These are phyloP conservation scores for Cyclocybe aegerita DNA, from an alignment of 768 basidiomycete genomes.

Conservation along the genomic window DNA sequence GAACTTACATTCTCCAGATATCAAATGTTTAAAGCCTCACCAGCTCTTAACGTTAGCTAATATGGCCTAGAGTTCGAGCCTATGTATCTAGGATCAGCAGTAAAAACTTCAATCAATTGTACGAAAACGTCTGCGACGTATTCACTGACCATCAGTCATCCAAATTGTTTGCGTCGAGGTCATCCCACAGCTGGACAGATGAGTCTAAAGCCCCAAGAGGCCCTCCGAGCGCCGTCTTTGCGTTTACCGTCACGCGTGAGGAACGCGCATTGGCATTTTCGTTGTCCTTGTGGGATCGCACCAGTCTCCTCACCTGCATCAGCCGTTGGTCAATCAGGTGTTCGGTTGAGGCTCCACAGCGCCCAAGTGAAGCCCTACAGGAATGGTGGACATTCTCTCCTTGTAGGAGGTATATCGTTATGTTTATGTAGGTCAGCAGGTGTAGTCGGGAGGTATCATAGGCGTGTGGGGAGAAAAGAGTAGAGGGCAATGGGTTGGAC, in stretches of 20 bases:
- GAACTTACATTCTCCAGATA: too few relatives aligned
- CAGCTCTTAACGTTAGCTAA: too few relatives aligned
- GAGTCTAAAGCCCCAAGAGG: constrained; percentile 37
- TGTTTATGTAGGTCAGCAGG: constrained; percentile 2
- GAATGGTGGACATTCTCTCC: constrained; percentile 32
- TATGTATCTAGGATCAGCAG: too few relatives aligned
- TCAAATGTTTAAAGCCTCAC: too few relatives aligned
- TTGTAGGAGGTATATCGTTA: constrained; percentile 11
- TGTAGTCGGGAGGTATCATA: constrained; percentile 9
- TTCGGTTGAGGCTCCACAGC: not conserved
- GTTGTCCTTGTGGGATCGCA: constrained; percentile 56
- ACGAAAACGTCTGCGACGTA: constrained; percentile 93
- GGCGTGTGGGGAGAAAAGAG: not conserved
- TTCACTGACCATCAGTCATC: constrained; percentile 97
- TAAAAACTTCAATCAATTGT: too few relatives aligned
- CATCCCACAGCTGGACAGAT: constrained; percentile 63
- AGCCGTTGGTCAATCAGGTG: constrained; percentile 1
- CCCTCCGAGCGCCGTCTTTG: constrained; percentile 43
- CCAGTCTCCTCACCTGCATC: constrained; percentile 59
- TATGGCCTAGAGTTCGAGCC: too few relatives aligned
- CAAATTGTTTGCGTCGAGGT: constrained; percentile 86
- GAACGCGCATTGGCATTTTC: constrained; percentile 73
- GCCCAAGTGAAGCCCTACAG: constrained; percentile 25
- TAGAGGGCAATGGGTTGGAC: constrained; percentile 3
- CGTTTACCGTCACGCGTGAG: constrained; percentile 47